A percentile compares a stretch with the other conserved stretches of the same genome.
Conservation (phyloP, 768 basidiomycete species). For the Epithele typhae region DNA sequence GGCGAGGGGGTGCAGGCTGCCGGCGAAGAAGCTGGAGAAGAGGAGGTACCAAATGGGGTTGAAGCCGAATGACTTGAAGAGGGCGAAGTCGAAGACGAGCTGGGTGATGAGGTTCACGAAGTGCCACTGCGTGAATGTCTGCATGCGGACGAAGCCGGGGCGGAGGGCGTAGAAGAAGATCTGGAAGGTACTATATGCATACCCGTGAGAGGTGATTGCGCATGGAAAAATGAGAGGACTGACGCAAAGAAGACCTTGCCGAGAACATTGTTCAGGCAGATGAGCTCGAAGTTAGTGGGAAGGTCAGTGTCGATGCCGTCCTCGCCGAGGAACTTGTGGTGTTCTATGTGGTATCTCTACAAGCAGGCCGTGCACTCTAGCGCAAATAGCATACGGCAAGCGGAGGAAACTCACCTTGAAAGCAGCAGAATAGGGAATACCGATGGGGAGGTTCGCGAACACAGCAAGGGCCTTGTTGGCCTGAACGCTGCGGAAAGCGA, state of each 20-base stretch:
- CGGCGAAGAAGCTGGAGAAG: slow-evolving; percentile 92
- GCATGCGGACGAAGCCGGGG: slow-evolving; percentile 86
- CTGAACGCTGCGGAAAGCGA: slow-evolving; percentile 80
- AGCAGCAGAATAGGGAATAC: slow-evolving; percentile 89
- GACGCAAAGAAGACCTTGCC: slow-evolving; percentile 99
- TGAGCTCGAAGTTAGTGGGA: slow-evolving; percentile 79
- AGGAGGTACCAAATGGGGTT: slow-evolving; percentile 75
- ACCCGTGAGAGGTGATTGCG: not conserved
- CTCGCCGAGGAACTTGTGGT: slow-evolving; percentile 93
- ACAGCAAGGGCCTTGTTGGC: slow-evolving; percentile 88
- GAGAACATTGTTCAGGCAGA: slow-evolving; percentile 89
- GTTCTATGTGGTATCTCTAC: slow-evolving; percentile 90
- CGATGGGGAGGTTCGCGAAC: slow-evolving; percentile 90
- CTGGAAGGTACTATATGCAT: slow-evolving; percentile 79
- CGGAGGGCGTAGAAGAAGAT: slow-evolving; percentile 97
- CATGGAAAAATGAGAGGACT: slow-evolving; percentile 28
- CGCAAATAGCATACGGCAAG: not conserved
- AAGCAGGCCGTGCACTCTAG: not conserved
- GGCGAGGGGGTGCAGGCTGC: slow-evolving; percentile 91
- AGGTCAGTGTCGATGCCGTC: slow-evolving; percentile 96
- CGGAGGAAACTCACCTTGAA: slow-evolving; percentile 65
- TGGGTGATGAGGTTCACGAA: slow-evolving; percentile 68
- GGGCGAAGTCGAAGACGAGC: slow-evolving; percentile 64
- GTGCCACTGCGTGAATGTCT: slow-evolving; percentile 83
- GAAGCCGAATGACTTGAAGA: slow-evolving; percentile 46